Evolutionary conservation across 2,329 filamentous ascomycete species (phyloP).

Genomic region (Venturia pyrina): DNA sequence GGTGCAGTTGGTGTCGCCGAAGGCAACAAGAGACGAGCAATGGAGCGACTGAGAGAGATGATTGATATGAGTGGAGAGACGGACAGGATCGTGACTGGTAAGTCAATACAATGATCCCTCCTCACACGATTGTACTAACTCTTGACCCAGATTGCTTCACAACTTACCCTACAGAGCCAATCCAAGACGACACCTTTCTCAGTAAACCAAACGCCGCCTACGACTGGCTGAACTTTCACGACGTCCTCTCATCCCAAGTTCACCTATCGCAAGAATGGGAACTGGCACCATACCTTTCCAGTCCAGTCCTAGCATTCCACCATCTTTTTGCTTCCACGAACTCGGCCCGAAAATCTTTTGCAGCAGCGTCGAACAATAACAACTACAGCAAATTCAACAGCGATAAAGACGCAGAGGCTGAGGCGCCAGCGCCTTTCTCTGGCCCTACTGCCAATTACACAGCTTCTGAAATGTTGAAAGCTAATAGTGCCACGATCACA

Average conservation of each 20-base stretch:
- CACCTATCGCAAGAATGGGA: slow-evolving; percentile 91
- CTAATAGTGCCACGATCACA: slow-evolving; percentile 64
- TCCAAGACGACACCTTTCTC: slow-evolving; percentile 85
- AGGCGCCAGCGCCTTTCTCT: slow-evolving; percentile 51
- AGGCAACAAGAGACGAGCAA: slow-evolving; percentile 59
- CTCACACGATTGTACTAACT: not conserved
- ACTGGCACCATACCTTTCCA: slow-evolving; percentile 73
- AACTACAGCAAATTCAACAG: slow-evolving; percentile 27
- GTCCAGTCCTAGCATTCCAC: slow-evolving; percentile 83
- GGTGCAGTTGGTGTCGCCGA: slow-evolving; percentile 57
- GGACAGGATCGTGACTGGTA: slow-evolving; percentile 61
- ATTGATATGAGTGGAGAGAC: slow-evolving; percentile 69
- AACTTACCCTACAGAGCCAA: slow-evolving; percentile 76
- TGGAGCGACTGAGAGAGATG: slow-evolving; percentile 64
- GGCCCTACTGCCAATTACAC: slow-evolving; percentile 73
- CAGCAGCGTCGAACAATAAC: slow-evolving; percentile 21
- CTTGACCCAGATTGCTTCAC: slow-evolving; percentile 58
- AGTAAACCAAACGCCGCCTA: slow-evolving; percentile 80
- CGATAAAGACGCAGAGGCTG: slow-evolving; percentile 19
- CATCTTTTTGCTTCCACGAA: slow-evolving; percentile 68
- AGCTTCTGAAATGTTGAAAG: slow-evolving; percentile 70
- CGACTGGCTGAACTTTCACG: slow-evolving; percentile 94
- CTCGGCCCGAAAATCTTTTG: slow-evolving; percentile 15
- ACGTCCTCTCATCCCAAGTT: slow-evolving; percentile 66
- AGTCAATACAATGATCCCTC: not conserved